Conservation (phyloP, 768 basidiomycete species). For the Suillus plorans region DNA sequence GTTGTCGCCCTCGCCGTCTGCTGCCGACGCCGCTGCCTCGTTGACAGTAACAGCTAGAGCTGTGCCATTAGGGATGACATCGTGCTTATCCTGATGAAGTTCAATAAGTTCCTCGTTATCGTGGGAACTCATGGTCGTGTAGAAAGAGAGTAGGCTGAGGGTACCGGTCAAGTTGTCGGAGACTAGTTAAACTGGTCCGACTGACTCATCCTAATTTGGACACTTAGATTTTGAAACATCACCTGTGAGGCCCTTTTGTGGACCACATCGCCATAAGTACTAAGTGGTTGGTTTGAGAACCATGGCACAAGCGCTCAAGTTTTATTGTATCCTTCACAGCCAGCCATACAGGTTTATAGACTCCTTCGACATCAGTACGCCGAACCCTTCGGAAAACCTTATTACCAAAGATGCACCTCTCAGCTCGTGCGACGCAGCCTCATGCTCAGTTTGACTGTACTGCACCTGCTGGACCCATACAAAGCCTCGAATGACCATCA, state of each 20-base stretch:
- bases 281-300: not conserved
- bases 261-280: not conserved
- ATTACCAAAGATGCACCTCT: not conserved
- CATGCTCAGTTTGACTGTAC: not conserved
- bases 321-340: not conserved
- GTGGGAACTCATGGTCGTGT: slow-evolving; percentile 65
- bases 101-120: slow-evolving; percentile 92
- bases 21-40: slow-evolving; percentile 45
- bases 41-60: slow-evolving; percentile 45
- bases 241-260: not conserved
- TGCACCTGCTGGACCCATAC: not conserved
- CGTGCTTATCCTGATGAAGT: slow-evolving; percentile 83
- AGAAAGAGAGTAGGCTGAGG: slow-evolving; percentile 16
- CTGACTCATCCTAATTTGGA: not conserved
- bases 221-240: too few species aligned
- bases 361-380: not conserved
- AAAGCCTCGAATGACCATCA: not conserved
- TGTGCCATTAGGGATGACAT: slow-evolving; percentile 63
- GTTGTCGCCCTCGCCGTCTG: slow-evolving; percentile 60
- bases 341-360: not conserved
- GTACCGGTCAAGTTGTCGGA: too few species aligned
- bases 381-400: not conserved
- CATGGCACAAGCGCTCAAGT: not conserved
- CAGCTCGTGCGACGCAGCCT: not conserved
- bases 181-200: too few species aligned